These are phyloP conservation scores for Rheum nobile DNA, from an alignment of 148 eudicot genomes.

Conservation along the genomic window DNA sequence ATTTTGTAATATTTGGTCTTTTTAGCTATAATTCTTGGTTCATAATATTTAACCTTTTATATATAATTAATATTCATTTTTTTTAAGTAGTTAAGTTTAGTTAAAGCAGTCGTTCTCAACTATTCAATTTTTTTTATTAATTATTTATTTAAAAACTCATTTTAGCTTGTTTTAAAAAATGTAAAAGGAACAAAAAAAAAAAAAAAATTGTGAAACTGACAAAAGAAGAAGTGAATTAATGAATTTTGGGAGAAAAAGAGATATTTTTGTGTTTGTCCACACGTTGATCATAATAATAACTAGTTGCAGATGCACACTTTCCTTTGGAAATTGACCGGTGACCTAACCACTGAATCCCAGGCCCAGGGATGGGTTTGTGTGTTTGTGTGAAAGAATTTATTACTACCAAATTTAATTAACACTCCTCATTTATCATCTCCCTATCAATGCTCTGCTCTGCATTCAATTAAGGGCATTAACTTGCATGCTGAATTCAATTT, in stretches of 20 bases:
- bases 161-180: too few relatives aligned
- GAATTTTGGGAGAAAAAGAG: background rate
- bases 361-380: background rate
- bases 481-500: background rate
- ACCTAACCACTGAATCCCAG: slow-evolving; percentile 27
- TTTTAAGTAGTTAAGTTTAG: too few relatives aligned
- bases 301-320: slow-evolving; percentile 3
- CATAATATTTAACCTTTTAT: too few relatives aligned
- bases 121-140: too few relatives aligned
- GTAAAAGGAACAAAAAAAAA: too few relatives aligned
- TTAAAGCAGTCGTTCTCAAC: too few relatives aligned
- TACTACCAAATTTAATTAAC: background rate
- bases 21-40: too few relatives aligned
- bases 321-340: slow-evolving; percentile 17
- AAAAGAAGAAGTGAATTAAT: background rate
- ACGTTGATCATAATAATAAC: background rate
- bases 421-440: background rate
- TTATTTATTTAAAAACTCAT: too few relatives aligned
- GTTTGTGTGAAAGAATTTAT: background rate
- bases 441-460: background rate
- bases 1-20: too few relatives aligned
- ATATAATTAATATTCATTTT: too few relatives aligned
- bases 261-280: background rate
- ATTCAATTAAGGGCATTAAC: background rate
- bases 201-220: too few relatives aligned